Evolutionary conservation across 83 land plant genomes (phyloP).

Genomic region (Larix sibirica): DNA sequence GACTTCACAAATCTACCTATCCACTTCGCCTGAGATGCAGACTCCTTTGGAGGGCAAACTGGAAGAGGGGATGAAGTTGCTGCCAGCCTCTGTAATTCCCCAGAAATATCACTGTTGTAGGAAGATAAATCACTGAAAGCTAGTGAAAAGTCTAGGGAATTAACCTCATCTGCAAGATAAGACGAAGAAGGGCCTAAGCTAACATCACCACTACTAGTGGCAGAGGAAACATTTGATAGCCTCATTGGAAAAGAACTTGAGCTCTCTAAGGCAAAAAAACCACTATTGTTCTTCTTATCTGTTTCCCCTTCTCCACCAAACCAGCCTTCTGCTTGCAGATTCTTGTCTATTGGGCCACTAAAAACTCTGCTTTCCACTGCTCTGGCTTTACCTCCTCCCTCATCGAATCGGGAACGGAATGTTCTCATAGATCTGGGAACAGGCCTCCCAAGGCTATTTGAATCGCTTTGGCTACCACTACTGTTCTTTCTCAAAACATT

Average conservation of each 20-base stretch:
- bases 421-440: slow-evolving; percentile 12
- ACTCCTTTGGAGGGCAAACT: background rate
- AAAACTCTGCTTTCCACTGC: slow-evolving; percentile 16
- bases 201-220: slow-evolving; percentile 6
- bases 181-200: slow-evolving; percentile 10
- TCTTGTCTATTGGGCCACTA: slow-evolving; percentile 12
- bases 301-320: background rate
- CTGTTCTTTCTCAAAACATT: background rate
- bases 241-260: background rate
- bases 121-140: slow-evolving; percentile 57
- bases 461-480: background rate
- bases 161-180: slow-evolving; percentile 9
- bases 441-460: background rate
- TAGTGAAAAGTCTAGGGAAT: slow-evolving; percentile 41
- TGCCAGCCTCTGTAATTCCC: slow-evolving; percentile 49
- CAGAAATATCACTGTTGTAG: slow-evolving; percentile 61
- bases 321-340: background rate
- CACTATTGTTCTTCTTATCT: background rate
- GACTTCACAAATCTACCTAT: slow-evolving; percentile 18
- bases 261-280: too few species aligned
- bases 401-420: slow-evolving; percentile 6
- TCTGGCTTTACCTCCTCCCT: slow-evolving; percentile 2
- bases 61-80: slow-evolving; percentile 9
- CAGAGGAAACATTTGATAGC: background rate
- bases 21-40: slow-evolving; percentile 14